phyloP scores from a whole-genome alignment of 2,329 filamentous ascomycete species.

The Trichophyton verrucosum region DNA sequence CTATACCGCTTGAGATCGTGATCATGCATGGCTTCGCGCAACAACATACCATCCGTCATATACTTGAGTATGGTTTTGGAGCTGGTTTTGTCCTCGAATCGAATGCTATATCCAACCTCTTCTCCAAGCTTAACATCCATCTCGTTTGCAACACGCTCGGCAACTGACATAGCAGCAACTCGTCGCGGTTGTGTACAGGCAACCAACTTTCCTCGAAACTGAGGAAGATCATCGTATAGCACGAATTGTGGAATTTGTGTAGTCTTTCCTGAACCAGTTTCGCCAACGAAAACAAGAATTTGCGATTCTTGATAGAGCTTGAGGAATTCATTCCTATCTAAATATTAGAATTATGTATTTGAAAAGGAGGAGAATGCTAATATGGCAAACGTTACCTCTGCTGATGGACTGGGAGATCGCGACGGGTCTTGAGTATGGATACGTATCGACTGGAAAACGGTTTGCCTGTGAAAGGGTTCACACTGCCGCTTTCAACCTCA shows the following conservation, averaged over 20 bases:
- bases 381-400: constrained; percentile 51
- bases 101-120: constrained; percentile 96
- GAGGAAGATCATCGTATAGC: constrained; percentile 88
- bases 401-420: constrained; percentile 80
- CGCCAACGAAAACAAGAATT: constrained; percentile 95
- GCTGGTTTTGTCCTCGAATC: constrained; percentile 91
- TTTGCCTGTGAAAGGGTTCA: constrained; percentile 73
- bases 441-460: constrained; percentile 76
- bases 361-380: neutral
- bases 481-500: constrained; percentile 63
- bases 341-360: neutral
- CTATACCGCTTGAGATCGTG: constrained; percentile 84
- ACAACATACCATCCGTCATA: constrained; percentile 99
- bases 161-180: constrained; percentile 97
- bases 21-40: constrained; percentile 93
- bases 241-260: constrained; percentile 99
- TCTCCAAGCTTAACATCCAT: constrained; percentile 87
- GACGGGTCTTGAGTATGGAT: constrained; percentile 69
- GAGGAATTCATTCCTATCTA: constrained; percentile 69
- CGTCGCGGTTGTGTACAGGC: constrained; percentile 95
- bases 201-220: constrained; percentile 74
- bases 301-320: constrained; percentile 85
- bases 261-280: constrained; percentile 98
- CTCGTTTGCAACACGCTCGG: constrained; percentile 93
- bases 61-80: constrained; percentile 91